Conservation (phyloP, 805 yeast genomes). For the Saturnispora gosingensis region DNA sequence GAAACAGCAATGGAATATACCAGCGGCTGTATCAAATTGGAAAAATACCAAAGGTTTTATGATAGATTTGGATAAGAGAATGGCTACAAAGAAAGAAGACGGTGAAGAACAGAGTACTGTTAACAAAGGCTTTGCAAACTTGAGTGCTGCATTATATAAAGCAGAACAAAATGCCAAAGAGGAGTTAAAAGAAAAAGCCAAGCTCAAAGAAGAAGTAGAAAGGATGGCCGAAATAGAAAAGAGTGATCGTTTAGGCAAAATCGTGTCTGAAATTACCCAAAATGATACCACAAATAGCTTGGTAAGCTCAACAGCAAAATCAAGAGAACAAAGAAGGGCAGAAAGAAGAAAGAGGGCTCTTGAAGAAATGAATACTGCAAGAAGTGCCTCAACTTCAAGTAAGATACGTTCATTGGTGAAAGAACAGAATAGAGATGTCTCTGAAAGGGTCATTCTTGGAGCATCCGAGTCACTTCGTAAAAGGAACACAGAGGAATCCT, state of each 20-base stretch:
- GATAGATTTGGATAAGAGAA: slow-evolving; percentile 68
- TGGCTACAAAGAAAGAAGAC: slow-evolving; percentile 36
- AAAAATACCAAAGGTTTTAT: slow-evolving; percentile 88
- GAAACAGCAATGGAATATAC: slow-evolving; percentile 75
- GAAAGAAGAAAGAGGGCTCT: slow-evolving; percentile 41
- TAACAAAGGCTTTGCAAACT: slow-evolving; percentile 44
- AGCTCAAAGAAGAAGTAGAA: slow-evolving; percentile 38
- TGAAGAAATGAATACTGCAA: slow-evolving; percentile 32
- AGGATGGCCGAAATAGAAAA: slow-evolving; percentile 31
- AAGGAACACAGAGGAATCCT: slow-evolving; percentile 29
- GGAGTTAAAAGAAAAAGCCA: slow-evolving; percentile 42
- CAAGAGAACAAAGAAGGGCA: slow-evolving; percentile 32
- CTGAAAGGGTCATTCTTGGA: slow-evolving; percentile 48
- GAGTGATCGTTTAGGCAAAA: slow-evolving; percentile 40
- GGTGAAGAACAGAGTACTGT: slow-evolving; percentile 36
- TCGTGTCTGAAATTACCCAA: slow-evolving; percentile 38
- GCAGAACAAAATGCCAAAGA: slow-evolving; percentile 58
- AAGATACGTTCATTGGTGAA: slow-evolving; percentile 35
- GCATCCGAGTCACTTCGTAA: slow-evolving; percentile 21
- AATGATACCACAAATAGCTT: slow-evolving; percentile 11
- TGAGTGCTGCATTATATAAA: slow-evolving; percentile 62
- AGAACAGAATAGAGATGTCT: slow-evolving; percentile 42
- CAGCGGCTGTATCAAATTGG: slow-evolving; percentile 91
- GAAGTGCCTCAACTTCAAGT: slow-evolving; percentile 37
- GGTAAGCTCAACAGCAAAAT: slow-evolving; percentile 20